phyloP scores from a whole-genome alignment of 2,329 filamentous ascomycete genomes.

The Xylaria digitata region DNA sequence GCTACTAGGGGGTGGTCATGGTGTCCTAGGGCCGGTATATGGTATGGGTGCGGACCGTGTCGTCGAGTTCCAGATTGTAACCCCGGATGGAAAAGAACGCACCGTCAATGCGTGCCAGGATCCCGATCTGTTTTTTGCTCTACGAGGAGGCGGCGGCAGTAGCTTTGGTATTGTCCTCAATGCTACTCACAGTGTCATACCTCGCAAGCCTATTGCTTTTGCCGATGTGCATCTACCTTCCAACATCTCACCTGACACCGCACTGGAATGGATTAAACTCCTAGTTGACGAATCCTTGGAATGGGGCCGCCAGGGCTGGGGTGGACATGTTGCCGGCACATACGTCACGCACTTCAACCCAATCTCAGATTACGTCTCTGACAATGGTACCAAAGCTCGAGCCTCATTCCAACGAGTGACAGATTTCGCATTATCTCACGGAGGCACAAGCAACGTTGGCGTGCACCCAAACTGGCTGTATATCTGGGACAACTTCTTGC shows the following conservation, averaged over 20 bases:
- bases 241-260: slow-evolving; percentile 36
- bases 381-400: slow-evolving; percentile 35
- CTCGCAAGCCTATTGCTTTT: slow-evolving; percentile 38
- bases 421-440: slow-evolving; percentile 38
- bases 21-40: slow-evolving; percentile 46
- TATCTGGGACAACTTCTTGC: slow-evolving; percentile 37
- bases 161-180: slow-evolving; percentile 62
- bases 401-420: slow-evolving; percentile 34
- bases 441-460: slow-evolving; percentile 37
- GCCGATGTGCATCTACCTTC: slow-evolving; percentile 39
- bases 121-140: slow-evolving; percentile 51
- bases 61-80: slow-evolving; percentile 57
- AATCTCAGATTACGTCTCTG: slow-evolving; percentile 32
- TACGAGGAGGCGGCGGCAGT: slow-evolving; percentile 53
- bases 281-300: slow-evolving; percentile 37
- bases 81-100: slow-evolving; percentile 55
- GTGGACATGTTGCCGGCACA: slow-evolving; percentile 40
- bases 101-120: slow-evolving; percentile 57
- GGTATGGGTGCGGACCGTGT: slow-evolving; percentile 63
- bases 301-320: slow-evolving; percentile 40
- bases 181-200: slow-evolving; percentile 39
- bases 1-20: slow-evolving; percentile 37
- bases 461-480: slow-evolving; percentile 36
- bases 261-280: slow-evolving; percentile 38
- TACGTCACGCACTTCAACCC: slow-evolving; percentile 41